Conservation (phyloP, 805 yeast genomes). For the Candida tammaniensis region DNA sequence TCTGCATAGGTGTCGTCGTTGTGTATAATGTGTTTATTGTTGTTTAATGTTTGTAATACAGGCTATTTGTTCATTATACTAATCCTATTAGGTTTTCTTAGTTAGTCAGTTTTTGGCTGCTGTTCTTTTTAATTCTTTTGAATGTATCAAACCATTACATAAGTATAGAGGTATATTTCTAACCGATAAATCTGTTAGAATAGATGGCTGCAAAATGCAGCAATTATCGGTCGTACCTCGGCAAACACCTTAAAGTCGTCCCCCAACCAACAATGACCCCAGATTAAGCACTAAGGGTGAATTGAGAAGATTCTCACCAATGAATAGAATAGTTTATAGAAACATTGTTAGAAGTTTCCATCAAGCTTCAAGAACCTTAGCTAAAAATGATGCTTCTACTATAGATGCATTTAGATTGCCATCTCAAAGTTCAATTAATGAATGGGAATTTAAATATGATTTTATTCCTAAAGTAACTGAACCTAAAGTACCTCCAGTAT, state of each 20-base stretch:
- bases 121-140: too few relatives aligned
- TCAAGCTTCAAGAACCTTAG: slow-evolving; percentile 15
- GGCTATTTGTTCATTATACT: too few relatives aligned
- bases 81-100: too few relatives aligned
- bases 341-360: slow-evolving; percentile 1
- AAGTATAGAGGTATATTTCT: too few relatives aligned
- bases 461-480: slow-evolving; percentile 39
- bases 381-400: slow-evolving; percentile 57
- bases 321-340: slow-evolving; percentile 4
- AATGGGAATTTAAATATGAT: slow-evolving; percentile 51
- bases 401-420: slow-evolving; percentile 58
- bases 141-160: too few relatives aligned
- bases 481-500: slow-evolving; percentile 44
- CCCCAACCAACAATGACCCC: slow-evolving; percentile 5
- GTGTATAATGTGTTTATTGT: background rate
- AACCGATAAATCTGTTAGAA: too few relatives aligned
- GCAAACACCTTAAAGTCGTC: too few relatives aligned
- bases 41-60: too few relatives aligned
- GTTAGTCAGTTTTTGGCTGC: too few relatives aligned
- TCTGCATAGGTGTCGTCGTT: background rate
- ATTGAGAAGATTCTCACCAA: background rate
- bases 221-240: too few relatives aligned
- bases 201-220: too few relatives aligned
- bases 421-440: slow-evolving; percentile 41
- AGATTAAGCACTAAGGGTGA: slow-evolving; percentile 1